Conservation (phyloP, 1,139 yeast species). For the Chernovozyma aurita region DNA sequence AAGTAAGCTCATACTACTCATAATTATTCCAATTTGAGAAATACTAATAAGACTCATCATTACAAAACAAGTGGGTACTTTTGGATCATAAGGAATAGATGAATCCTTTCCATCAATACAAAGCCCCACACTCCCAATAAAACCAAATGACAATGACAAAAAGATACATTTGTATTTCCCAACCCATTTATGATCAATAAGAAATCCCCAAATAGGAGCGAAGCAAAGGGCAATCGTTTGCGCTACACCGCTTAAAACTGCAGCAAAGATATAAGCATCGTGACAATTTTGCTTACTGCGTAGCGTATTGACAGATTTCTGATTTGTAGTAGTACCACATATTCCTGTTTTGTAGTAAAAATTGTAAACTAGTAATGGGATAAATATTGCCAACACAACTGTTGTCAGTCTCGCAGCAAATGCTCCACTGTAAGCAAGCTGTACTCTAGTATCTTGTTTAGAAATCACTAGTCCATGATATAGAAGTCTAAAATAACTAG, state of each 20-base stretch:
- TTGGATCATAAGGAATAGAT: slow-evolving; percentile 27
- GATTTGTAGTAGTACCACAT: slow-evolving; percentile 29
- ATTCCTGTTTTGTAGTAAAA: slow-evolving; percentile 47
- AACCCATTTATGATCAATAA: slow-evolving; percentile 39
- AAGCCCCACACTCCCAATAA: slow-evolving; percentile 29
- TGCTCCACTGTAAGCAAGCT: slow-evolving; percentile 57
- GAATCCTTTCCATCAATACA: slow-evolving; percentile 15
- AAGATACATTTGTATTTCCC: slow-evolving; percentile 31
- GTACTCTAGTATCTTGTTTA: slow-evolving; percentile 26
- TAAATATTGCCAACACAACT: slow-evolving; percentile 55
- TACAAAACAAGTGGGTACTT: slow-evolving; percentile 27
- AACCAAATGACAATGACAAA: slow-evolving; percentile 39
- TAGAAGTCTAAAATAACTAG: slow-evolving; percentile 34
- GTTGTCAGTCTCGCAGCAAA: slow-evolving; percentile 64
- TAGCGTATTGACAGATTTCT: slow-evolving; percentile 17
- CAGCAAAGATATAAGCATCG: slow-evolving; percentile 62
- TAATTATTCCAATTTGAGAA: slow-evolving; percentile 56
- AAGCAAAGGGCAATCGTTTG: slow-evolving; percentile 53
- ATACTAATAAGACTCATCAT: slow-evolving; percentile 32
- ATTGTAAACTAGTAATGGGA: slow-evolving; percentile 60
- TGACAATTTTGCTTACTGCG: slow-evolving; percentile 46
- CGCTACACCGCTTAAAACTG: slow-evolving; percentile 63
- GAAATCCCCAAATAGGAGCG: slow-evolving; percentile 62
- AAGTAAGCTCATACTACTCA: slow-evolving; percentile 43
- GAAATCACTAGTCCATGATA: slow-evolving; percentile 41